Base-by-base conservation (phyloP, 2,329 filamentous ascomycete genomes). In the Paraphaeosphaeria minitans region DNA sequence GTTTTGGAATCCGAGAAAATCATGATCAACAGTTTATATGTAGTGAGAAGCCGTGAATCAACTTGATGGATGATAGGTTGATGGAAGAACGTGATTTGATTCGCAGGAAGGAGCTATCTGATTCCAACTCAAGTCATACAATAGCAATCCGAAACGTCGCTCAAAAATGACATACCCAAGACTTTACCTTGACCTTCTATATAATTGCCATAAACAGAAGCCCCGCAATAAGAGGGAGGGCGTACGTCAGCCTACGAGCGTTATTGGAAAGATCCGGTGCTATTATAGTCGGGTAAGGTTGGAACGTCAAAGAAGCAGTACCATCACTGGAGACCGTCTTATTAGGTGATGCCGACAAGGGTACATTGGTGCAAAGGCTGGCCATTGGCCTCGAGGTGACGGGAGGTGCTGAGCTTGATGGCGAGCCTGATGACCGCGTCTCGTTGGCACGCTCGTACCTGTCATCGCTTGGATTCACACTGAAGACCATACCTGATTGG, bases 401-500 rank as follows among this genome's bases (percentile, higher is more conserved):
- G 27, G n/a, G n/a, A n/a, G n/a, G n/a, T n/a, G n/a, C n/a, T n/a
- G n/a, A n/a, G n/a, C n/a, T n/a, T n/a, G n/a, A 50, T 21, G 27
- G 29, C 47, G n/a, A 14, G 12, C n/a, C 29, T 13, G 51, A 42
- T 35, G 47, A 21, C 14, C 7, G 29, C 10, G 41, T 37, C 22
- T 47, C 16, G 14, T 46, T 46, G 24, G 14, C 5, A 24, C 27
- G 39, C 24, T 55, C 56, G 19, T 50, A 21, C 14, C 33, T 33
- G 19, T 27, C 42, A 35, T 48, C 42, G 14, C 27, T 39, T 31
- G 58, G 58, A 27, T 60, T 60, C 19, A 60, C 16, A 33, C 58
- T 57, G 29, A 57, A 57, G 7, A 60, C 19, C 58, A 60, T 60
- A 12, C 58, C 58, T 4, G 55, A 39, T 8, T 51, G 29, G 21